Evolutionary conservation across 306 rosid genomes (phyloP).

Genomic region (Gynostemma pentaphyllum): DNA sequence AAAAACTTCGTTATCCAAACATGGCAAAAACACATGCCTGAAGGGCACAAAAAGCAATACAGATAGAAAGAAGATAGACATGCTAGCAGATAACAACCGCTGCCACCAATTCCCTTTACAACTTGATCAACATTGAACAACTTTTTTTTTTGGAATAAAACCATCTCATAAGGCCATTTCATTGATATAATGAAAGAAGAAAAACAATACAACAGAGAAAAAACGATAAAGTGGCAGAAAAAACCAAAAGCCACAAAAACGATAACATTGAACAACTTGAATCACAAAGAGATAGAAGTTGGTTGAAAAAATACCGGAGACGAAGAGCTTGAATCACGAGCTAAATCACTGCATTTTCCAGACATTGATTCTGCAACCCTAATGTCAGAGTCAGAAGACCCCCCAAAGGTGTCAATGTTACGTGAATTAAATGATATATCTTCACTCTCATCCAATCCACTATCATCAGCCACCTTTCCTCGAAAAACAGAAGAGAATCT

Average conservation of each 20-base stretch:
- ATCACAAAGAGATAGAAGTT: slow-evolving; percentile 8
- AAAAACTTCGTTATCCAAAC: not conserved
- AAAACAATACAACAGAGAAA: no score
- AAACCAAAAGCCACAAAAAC: no score
- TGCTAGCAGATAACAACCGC: not conserved
- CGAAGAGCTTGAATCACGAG: slow-evolving; percentile 38
- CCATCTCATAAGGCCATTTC: no score
- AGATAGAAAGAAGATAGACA: not conserved
- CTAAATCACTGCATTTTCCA: slow-evolving; percentile 39
- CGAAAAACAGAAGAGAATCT: slow-evolving; percentile 81
- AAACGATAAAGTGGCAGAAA: no score
- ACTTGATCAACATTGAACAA: not conserved
- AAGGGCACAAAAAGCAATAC: not conserved
- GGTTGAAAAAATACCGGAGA: slow-evolving; percentile 35
- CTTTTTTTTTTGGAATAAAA: no score
- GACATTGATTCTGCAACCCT: slow-evolving; percentile 31
- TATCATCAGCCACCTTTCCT: slow-evolving; percentile 56
- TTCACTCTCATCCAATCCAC: slow-evolving; percentile 57
- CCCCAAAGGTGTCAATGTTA: slow-evolving; percentile 68
- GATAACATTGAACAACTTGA: not conserved
- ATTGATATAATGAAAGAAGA: no score
- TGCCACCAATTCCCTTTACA: not conserved
- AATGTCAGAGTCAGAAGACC: slow-evolving; percentile 28
- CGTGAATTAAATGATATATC: slow-evolving; percentile 44
- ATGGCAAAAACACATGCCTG: not conserved